phyloP scores from a whole-genome alignment of 1,284 basidiomycete species.

The Malassezia globosa region DNA sequence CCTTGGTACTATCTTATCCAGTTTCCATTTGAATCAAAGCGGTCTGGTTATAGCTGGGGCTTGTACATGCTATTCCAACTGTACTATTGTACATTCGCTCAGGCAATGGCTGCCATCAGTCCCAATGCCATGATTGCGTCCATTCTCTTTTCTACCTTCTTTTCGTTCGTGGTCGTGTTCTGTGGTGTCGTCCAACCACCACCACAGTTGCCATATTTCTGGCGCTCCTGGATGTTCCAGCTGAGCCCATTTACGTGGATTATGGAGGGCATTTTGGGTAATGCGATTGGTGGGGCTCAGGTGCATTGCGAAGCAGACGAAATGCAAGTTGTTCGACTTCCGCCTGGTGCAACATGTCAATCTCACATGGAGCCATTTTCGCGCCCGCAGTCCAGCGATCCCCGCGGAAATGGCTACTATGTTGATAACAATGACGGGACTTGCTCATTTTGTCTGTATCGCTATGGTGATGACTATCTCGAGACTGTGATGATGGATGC shows the following conservation, averaged over 20 bases:
- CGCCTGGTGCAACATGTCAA: constrained; percentile 22
- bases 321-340: constrained; percentile 24
- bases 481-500: constrained; percentile 19
- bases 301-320: constrained; percentile 30
- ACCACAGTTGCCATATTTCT: constrained; percentile 26
- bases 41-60: constrained; percentile 36
- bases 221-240: constrained; percentile 26
- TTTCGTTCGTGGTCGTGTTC: constrained; percentile 47
- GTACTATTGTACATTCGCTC: constrained; percentile 36
- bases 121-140: constrained; percentile 38
- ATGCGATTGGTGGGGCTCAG: constrained; percentile 28
- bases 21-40: constrained; percentile 21
- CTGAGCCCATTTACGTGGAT: constrained; percentile 37
- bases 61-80: constrained; percentile 30
- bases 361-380: constrained; percentile 25
- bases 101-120: constrained; percentile 35
- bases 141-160: constrained; percentile 40
- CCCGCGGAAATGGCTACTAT: constrained; percentile 25
- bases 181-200: constrained; percentile 42
- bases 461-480: constrained; percentile 55
- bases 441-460: constrained; percentile 49
- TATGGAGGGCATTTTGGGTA: constrained; percentile 31
- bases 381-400: not conserved
- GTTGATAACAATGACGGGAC: constrained; percentile 44
- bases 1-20: constrained; percentile 37